Conservation (phyloP, 2,329 filamentous ascomycete genomes). For the Truncatella angustata region DNA sequence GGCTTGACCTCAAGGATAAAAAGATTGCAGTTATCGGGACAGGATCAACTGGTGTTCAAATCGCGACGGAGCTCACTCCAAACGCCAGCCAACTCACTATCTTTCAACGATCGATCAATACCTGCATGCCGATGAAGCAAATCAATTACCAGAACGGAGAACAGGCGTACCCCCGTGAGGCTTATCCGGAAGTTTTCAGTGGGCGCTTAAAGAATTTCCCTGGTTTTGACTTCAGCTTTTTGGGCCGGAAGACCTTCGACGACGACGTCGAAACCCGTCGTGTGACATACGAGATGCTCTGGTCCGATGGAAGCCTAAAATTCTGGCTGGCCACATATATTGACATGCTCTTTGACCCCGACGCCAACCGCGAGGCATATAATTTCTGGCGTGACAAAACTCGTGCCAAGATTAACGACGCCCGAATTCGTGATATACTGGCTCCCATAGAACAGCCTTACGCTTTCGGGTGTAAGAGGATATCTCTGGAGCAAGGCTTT, state of each 20-base stretch:
- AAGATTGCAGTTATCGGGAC: slow-evolving; percentile 62
- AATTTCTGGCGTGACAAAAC: slow-evolving; percentile 52
- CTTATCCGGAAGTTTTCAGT: slow-evolving; percentile 49
- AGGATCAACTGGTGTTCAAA: slow-evolving; percentile 61
- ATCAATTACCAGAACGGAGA: slow-evolving; percentile 38
- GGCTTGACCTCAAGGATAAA: slow-evolving; percentile 54
- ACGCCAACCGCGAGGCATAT: slow-evolving; percentile 49
- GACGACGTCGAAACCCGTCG: slow-evolving; percentile 47
- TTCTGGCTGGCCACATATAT: slow-evolving; percentile 53
- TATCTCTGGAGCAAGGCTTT: slow-evolving; percentile 21
- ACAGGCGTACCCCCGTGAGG: slow-evolving; percentile 40
- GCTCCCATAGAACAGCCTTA: slow-evolving; percentile 49
- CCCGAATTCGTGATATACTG: slow-evolving; percentile 43
- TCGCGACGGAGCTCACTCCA: slow-evolving; percentile 57
- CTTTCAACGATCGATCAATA: slow-evolving; percentile 65
- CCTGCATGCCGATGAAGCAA: slow-evolving; percentile 59
- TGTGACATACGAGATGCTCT: slow-evolving; percentile 45
- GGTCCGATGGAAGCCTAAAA: slow-evolving; percentile 49
- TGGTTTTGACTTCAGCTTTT: slow-evolving; percentile 56
- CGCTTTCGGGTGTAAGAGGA: slow-evolving; percentile 50
- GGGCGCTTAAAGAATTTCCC: slow-evolving; percentile 51
- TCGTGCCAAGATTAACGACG: slow-evolving; percentile 44
- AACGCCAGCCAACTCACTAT: slow-evolving; percentile 49
- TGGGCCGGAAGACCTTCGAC: slow-evolving; percentile 53
- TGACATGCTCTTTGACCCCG: slow-evolving; percentile 41